Conservation (phyloP, 2,329 filamentous ascomycete genomes). For the Arthrocladium fulminans region DNA sequence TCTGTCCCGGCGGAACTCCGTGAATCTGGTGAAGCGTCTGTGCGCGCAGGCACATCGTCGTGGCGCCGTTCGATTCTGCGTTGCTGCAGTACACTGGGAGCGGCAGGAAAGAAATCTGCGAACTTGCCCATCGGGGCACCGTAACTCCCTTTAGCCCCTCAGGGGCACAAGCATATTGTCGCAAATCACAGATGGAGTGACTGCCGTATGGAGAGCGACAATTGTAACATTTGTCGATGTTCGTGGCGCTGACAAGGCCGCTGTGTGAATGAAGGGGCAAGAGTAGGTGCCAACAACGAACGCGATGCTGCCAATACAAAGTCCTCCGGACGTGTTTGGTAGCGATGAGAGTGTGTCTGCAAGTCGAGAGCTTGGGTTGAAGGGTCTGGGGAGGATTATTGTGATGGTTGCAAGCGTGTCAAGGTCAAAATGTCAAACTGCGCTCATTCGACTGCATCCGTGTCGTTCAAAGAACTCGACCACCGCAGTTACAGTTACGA, state of each 20-base stretch:
- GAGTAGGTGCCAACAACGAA: neutral
- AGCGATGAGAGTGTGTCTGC: neutral
- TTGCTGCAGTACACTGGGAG: constrained; percentile 53
- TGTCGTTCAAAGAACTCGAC: neutral
- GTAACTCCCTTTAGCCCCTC: constrained; percentile 44
- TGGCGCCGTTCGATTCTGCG: constrained; percentile 38
- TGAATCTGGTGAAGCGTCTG: constrained; percentile 14
- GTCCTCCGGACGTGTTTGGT: neutral
- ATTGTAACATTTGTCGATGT: neutral
- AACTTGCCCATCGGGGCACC: constrained; percentile 70
- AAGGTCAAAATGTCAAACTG: constrained; percentile 1
- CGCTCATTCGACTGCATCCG: neutral
- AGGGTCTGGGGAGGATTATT: too few relatives aligned
- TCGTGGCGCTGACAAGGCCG: neutral
- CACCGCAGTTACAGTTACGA: constrained; percentile 1
- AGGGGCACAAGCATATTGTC: constrained; percentile 20
- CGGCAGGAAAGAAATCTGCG: constrained; percentile 77
- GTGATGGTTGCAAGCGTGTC: neutral
- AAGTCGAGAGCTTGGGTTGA: too few relatives aligned
- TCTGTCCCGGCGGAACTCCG: constrained; percentile 7
- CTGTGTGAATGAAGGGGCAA: neutral
- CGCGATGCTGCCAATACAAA: neutral
- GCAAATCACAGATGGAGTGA: neutral
- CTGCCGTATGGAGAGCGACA: neutral
- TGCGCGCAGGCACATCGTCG: constrained; percentile 31